Conservation (phyloP, 2,329 filamentous ascomycete species). For the Nigrograna mackinnonii region DNA sequence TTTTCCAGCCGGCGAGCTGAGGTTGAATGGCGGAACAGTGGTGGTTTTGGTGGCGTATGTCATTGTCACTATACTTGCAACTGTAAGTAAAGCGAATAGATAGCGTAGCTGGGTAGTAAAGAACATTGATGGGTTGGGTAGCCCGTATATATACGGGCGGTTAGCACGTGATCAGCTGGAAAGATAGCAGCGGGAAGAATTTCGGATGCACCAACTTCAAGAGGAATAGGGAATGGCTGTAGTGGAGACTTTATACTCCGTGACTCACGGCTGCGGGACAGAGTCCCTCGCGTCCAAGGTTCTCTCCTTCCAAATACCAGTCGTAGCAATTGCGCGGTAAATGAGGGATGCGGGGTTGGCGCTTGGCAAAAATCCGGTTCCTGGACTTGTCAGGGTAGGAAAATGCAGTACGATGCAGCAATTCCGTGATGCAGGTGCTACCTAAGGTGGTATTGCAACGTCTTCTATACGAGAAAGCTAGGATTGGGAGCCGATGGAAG, state of each 20-base stretch:
- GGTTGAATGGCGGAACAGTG: slow-evolving; percentile 30
- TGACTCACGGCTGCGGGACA: slow-evolving; percentile 10
- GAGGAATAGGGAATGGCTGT: slow-evolving; percentile 5
- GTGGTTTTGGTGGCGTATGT: slow-evolving; percentile 23
- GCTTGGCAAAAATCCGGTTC: not conserved
- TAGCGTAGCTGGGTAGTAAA: slow-evolving; percentile 2
- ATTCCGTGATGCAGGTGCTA: slow-evolving; percentile 7
- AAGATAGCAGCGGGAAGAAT: slow-evolving; percentile 6
- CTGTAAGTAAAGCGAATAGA: not conserved
- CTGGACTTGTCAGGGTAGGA: slow-evolving; percentile 5
- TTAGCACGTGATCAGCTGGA: not conserved
- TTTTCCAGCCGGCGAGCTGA: slow-evolving; percentile 57
- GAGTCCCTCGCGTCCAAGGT: too few relatives aligned
- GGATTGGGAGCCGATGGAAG: not conserved
- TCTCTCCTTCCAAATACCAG: slow-evolving; percentile 2
- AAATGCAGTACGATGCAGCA: slow-evolving; percentile 2
- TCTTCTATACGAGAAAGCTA: slow-evolving; percentile 2
- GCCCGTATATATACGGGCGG: not conserved
- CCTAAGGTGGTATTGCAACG: slow-evolving; percentile 2
- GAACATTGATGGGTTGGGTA: not conserved
- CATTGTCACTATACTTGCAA: slow-evolving; percentile 11
- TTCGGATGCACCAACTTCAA: slow-evolving; percentile 19
- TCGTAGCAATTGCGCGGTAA: slow-evolving; percentile 1
- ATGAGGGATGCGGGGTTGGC: slow-evolving; percentile 9
- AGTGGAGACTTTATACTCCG: slow-evolving; percentile 9